Conservation (phyloP, 2,329 filamentous ascomycete species). For the Trichoderma arundinaceum region DNA sequence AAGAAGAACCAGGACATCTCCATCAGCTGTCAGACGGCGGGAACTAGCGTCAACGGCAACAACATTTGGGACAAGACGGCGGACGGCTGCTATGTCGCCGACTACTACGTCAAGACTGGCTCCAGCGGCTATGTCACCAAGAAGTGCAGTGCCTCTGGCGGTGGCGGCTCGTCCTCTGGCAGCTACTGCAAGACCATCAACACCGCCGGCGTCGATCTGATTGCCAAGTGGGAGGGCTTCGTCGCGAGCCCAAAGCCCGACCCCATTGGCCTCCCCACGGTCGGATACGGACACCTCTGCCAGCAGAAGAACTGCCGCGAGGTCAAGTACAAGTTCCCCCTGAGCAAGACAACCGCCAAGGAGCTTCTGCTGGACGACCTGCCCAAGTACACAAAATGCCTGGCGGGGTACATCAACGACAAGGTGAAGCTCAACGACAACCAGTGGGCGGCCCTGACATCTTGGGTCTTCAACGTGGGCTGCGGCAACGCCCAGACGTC, state of each 20-base stretch:
- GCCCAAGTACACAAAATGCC: slow-evolving; percentile 38
- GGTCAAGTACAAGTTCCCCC: slow-evolving; percentile 52
- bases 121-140: slow-evolving; percentile 30
- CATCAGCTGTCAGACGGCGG: slow-evolving; percentile 33
- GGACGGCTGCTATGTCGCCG: slow-evolving; percentile 33
- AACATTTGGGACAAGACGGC: slow-evolving; percentile 33
- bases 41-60: slow-evolving; percentile 30
- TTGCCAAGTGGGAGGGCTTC: slow-evolving; percentile 2
- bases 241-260: slow-evolving; percentile 41
- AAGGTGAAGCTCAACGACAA: slow-evolving; percentile 48
- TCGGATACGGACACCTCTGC: slow-evolving; percentile 60
- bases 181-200: slow-evolving; percentile 15
- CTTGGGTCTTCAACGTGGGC: slow-evolving; percentile 59
- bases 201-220: slow-evolving; percentile 1
- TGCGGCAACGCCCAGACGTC: slow-evolving; percentile 50
- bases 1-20: slow-evolving; percentile 31
- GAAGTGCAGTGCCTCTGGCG: slow-evolving; percentile 10
- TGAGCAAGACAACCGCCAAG: slow-evolving; percentile 49
- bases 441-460: slow-evolving; percentile 59
- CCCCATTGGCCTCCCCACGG: slow-evolving; percentile 54
- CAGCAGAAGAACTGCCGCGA: slow-evolving; percentile 49
- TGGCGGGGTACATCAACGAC: slow-evolving; percentile 44
- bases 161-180: not conserved
- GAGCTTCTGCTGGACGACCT: slow-evolving; percentile 48
- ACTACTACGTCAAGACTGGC: slow-evolving; percentile 34